A percentile compares a stretch with the other conserved stretches of the same genome.
phyloP scores from a whole-genome alignment of 176 grass and related monocot genomes.

The Aegilops speltoides region DNA sequence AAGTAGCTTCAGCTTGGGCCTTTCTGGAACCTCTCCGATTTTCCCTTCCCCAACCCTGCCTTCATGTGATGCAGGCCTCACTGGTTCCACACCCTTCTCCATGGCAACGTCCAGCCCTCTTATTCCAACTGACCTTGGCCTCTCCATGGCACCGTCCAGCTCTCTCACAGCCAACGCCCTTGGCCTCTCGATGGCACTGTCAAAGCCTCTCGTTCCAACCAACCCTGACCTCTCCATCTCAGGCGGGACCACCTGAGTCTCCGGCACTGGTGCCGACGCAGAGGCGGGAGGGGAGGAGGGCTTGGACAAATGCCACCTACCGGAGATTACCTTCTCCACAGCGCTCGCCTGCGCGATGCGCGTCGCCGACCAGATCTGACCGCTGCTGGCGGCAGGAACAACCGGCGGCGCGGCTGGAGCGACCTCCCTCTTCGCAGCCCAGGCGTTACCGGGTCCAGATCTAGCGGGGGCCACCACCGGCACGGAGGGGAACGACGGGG shows the following conservation, averaged over 20 bases:
- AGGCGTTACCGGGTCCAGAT: conserved; percentile 61
- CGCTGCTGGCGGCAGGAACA: neutral
- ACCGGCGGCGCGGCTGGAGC: conserved; percentile 35
- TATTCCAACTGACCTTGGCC: conserved; percentile 12
- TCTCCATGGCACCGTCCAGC: conserved; percentile 43
- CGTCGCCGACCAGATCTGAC: conserved; percentile 77
- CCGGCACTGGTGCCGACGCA: conserved; percentile 27
- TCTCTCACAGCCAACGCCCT: conserved; percentile 52
- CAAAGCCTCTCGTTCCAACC: neutral
- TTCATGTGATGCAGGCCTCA: conserved; percentile 67
- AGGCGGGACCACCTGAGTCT: conserved; percentile 20
- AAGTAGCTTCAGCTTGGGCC: conserved; percentile 82
- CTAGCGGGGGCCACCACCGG: conserved; percentile 26
- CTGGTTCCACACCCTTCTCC: conserved; percentile 22
- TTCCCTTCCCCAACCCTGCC: conserved; percentile 51
- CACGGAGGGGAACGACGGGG: conserved; percentile 20
- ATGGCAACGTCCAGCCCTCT: conserved; percentile 2
- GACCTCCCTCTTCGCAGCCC: conserved; percentile 65
- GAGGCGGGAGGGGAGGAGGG: conserved; percentile 44
- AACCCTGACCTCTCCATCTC: conserved; percentile 42
- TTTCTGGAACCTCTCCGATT: conserved; percentile 44
- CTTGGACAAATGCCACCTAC: conserved; percentile 66
- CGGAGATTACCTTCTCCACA: conserved; percentile 96
- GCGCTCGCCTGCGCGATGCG: conserved; percentile 92
- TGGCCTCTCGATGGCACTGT: conserved; percentile 8